Base-by-base conservation (phyloP, 345 rosid genomes). In the Linum usitatissimum region DNA sequence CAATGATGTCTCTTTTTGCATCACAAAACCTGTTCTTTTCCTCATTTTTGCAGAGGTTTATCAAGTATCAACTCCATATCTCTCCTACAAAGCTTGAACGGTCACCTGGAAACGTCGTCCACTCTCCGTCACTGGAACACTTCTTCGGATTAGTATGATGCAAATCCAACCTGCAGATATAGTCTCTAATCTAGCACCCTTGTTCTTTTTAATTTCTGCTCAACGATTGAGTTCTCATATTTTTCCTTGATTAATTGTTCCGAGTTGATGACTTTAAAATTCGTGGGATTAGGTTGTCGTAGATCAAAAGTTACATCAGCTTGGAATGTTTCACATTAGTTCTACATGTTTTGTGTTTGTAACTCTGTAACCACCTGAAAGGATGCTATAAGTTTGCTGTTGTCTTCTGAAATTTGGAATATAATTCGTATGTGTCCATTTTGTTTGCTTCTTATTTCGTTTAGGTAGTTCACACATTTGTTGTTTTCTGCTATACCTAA, bases 21-120 rank as follows among this genome's bases (percentile, higher is more conserved):
- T 45, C 51, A 45, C 51, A 45, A 45, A 4, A 3, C 3, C 15
- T 45, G 51, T 61, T 61, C 67, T 30, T 54, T 8, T 12, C 55
- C 39, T 6, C 20, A 38, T 59, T 53, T 55, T 45, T 69, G 59
- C 96, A 94, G 99, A 86, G 97, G 77, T 90, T 94, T 79, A 92
- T 92, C 83, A 87, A 84, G 72, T 85, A 87, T 74, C 91, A 85
- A 83, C 96, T 92, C 71, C 95, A 81, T 12, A 64, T 89, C 61
- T 81, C 93, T 62, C 78, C 83, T 0, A 60, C 34, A 58, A 84
- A 79, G 75, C 80, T 82, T 0, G 95, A 86, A 73, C 67, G 86
- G 68, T 60, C 71, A 6, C 84, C 91, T n/a, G 77, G 86, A 4
- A 92, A 89, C 17, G 95, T 92, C 34, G 82, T 86, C 82, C 76